Percentiles rank a stretch among this genome's conserved stretches.
Conservation (phyloP, 2,329 filamentous ascomycete species). For the Fusarium concolor region DNA sequence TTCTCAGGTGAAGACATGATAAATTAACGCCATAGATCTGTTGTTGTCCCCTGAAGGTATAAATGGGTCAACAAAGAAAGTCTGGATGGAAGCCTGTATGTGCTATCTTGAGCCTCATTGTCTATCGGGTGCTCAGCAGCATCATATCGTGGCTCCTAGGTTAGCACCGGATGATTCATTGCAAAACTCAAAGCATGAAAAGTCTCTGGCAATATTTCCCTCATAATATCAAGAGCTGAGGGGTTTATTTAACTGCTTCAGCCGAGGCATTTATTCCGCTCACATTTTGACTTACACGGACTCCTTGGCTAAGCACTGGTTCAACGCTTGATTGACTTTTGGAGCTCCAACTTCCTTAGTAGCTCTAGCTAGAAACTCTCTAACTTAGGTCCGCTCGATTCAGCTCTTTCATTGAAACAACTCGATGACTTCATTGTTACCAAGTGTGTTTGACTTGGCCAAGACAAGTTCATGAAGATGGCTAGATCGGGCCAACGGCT, state of each 20-base stretch:
- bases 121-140: not conserved
- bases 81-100: too few relatives aligned
- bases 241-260: constrained; percentile 12
- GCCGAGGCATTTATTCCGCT: not conserved
- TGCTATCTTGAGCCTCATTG: not conserved
- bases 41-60: not conserved
- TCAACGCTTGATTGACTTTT: constrained; percentile 8
- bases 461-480: constrained; percentile 11
- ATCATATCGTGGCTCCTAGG: not conserved
- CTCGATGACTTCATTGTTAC: constrained; percentile 28
- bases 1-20: not conserved
- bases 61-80: not conserved
- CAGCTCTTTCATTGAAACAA: constrained; percentile 9
- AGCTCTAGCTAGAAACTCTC: not conserved
- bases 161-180: not conserved
- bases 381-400: not conserved
- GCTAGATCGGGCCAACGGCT: constrained; percentile 17
- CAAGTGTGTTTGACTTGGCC: constrained; percentile 14
- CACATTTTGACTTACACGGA: constrained; percentile 12
- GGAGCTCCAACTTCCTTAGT: not conserved
- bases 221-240: constrained; percentile 14
- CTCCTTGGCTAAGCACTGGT: constrained; percentile 5
- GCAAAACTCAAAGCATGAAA: not conserved
- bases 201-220: not conserved
- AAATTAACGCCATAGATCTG: not conserved